A percentile compares a stretch with the other conserved stretches of the same genome.
Conservation (phyloP, 148 eudicot species). For the Vaccinium myrtillus region DNA sequence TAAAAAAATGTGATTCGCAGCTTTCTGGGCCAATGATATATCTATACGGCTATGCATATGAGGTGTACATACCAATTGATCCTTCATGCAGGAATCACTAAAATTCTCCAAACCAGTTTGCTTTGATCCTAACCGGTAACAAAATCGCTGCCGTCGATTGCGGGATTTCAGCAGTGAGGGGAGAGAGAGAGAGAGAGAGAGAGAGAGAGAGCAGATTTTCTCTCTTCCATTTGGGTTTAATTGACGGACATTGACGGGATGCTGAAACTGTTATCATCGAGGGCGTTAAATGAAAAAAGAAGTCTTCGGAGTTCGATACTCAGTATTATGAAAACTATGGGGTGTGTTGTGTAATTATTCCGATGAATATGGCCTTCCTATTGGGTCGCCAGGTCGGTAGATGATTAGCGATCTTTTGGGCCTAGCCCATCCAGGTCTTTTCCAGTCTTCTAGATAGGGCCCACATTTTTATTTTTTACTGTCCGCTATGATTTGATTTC, state of each 20-base stretch:
- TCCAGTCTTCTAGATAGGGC: no score
- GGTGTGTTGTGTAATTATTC: neutral
- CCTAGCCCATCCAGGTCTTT: no score
- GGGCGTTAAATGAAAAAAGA: neutral
- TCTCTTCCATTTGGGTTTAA: neutral
- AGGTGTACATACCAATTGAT: neutral
- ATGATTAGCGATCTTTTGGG: no score
- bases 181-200: neutral
- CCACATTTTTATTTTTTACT: no score
- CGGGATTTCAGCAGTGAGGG: neutral
- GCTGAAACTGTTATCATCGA: neutral
- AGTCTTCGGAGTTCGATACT: no score
- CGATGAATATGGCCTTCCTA: neutral
- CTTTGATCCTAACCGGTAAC: no score
- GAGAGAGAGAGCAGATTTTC: neutral
- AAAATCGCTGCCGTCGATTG: no score
- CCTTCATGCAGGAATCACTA: neutral
- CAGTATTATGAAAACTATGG: neutral
- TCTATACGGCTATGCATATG: neutral
- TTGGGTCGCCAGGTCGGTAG: no score
- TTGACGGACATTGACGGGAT: neutral
- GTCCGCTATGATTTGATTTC: no score
- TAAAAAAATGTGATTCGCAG: neutral
- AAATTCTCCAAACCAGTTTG: neutral
- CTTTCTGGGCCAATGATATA: neutral